phyloP scores from a whole-genome alignment of 768 basidiomycete genomes.

The Cystofilobasidium ferigula region DNA sequence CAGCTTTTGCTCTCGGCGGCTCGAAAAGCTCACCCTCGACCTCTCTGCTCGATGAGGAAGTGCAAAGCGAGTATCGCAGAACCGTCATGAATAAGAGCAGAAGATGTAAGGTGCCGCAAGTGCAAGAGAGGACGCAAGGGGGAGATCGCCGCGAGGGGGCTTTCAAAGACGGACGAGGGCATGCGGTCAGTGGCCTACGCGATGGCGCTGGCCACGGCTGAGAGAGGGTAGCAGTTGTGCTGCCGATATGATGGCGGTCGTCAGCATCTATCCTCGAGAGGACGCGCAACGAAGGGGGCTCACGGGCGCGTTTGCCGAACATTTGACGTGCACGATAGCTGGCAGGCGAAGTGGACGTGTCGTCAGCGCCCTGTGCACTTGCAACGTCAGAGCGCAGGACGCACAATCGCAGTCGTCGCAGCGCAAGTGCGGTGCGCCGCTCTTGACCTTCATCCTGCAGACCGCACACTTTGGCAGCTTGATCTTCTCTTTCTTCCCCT shows the following conservation, averaged over 20 bases:
- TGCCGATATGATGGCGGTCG: no score
- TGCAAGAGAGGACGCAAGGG: no score
- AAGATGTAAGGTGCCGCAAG: no score
- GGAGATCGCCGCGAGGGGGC: no score
- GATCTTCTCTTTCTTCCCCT: constrained; percentile 6
- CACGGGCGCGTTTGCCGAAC: constrained; percentile 13
- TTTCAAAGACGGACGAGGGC: no score
- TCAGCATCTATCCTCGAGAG: background rate
- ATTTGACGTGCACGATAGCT: constrained; percentile 18
- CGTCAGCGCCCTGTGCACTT: background rate
- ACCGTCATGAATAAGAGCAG: no score
- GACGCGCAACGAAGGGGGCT: background rate
- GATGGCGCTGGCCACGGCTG: background rate
- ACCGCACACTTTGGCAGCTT: background rate
- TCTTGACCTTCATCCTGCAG: constrained; percentile 2
- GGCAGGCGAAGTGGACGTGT: background rate
- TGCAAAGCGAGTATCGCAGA: no score
- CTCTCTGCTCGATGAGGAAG: no score
- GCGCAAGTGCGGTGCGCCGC: background rate
- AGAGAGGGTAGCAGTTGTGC: no score
- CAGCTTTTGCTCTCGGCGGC: no score
- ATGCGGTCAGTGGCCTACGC: background rate
- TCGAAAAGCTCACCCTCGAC: no score
- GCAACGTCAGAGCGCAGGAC: background rate
- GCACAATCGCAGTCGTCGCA: constrained; percentile 20